phyloP scores from a whole-genome alignment of 345 rosid species.

The Kandelia obovata region DNA sequence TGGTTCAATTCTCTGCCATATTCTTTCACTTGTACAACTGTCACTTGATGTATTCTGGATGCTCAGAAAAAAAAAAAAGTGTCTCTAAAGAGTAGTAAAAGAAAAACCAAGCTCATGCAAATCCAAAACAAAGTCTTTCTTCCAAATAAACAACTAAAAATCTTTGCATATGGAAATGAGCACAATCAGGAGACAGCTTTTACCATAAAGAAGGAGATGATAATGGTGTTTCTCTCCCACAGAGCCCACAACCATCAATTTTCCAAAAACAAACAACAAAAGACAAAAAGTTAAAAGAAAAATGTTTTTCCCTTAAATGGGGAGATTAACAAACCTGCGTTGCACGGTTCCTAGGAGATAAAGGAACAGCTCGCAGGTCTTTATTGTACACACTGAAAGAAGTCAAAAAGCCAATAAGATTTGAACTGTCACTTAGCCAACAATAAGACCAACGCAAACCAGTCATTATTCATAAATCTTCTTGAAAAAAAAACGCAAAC shows the following conservation, averaged over 20 bases:
- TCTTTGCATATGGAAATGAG: not conserved
- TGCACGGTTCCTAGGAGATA: slow-evolving; percentile 28
- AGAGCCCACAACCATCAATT: not conserved
- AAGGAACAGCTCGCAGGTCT: slow-evolving; percentile 45
- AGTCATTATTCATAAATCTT: not conserved
- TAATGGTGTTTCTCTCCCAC: not conserved
- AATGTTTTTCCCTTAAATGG: no score
- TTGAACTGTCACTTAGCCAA: not conserved
- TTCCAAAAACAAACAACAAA: no score
- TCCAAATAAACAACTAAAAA: slow-evolving; percentile 1
- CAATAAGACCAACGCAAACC: not conserved
- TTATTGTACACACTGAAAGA: slow-evolving; percentile 47
- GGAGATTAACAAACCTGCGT: slow-evolving; percentile 30
- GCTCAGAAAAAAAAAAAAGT: not conserved
- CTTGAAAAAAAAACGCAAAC: not conserved
- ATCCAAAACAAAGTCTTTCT: not conserved
- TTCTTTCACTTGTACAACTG: slow-evolving; percentile 33
- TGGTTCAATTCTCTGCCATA: slow-evolving; percentile 49
- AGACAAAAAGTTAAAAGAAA: no score
- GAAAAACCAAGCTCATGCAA: not conserved
- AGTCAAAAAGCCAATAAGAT: not conserved
- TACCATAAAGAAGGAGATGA: not conserved
- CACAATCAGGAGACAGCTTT: not conserved
- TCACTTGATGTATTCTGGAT: slow-evolving; percentile 29
- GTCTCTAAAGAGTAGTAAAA: not conserved